These are phyloP conservation scores for Penicillium goetzii DNA, from an alignment of 495 filamentous ascomycete genomes.

Conservation along the genomic window DNA sequence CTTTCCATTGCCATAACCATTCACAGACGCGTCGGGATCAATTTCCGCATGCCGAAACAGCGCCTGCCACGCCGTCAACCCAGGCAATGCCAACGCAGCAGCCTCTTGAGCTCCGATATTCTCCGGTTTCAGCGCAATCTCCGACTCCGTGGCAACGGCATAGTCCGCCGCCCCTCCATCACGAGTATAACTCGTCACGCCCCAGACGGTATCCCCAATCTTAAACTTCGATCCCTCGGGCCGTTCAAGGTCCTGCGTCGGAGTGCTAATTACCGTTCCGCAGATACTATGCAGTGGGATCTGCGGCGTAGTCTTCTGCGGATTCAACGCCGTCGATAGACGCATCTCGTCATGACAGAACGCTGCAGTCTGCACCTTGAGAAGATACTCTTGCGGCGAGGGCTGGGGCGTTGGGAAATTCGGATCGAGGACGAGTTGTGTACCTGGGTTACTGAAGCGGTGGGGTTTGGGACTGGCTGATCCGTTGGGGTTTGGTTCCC, in stretches of 20 bases:
- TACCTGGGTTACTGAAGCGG: constrained; percentile 24
- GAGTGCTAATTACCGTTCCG: constrained; percentile 55
- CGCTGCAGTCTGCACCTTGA: constrained; percentile 60
- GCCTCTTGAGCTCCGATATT: constrained; percentile 53
- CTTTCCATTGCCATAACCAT: not conserved
- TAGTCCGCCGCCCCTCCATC: constrained; percentile 59
- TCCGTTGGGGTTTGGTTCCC: constrained; percentile 11
- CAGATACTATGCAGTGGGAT: constrained; percentile 63
- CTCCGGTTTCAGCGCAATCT: constrained; percentile 54
- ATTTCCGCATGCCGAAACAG: constrained; percentile 57
- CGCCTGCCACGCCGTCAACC: constrained; percentile 61
- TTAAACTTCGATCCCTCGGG: constrained; percentile 45
- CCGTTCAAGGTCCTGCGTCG: constrained; percentile 42
- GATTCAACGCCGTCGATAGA: constrained; percentile 50
- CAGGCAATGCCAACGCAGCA: constrained; percentile 56
- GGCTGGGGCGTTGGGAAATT: constrained; percentile 46
- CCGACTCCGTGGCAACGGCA: constrained; percentile 51
- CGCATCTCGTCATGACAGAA: constrained; percentile 59
- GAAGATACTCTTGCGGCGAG: constrained; percentile 54
- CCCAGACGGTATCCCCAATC: constrained; percentile 58
- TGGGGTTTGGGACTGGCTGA: constrained; percentile 14
- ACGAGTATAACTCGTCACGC: constrained; percentile 48
- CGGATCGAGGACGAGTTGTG: constrained; percentile 38
- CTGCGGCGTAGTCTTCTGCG: constrained; percentile 44
- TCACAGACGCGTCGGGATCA: constrained; percentile 27